A percentile compares a stretch with the other conserved stretches of the same genome.
Conservation (phyloP, 495 filamentous ascomycete genomes). For the Trypethelium eluteriae region DNA sequence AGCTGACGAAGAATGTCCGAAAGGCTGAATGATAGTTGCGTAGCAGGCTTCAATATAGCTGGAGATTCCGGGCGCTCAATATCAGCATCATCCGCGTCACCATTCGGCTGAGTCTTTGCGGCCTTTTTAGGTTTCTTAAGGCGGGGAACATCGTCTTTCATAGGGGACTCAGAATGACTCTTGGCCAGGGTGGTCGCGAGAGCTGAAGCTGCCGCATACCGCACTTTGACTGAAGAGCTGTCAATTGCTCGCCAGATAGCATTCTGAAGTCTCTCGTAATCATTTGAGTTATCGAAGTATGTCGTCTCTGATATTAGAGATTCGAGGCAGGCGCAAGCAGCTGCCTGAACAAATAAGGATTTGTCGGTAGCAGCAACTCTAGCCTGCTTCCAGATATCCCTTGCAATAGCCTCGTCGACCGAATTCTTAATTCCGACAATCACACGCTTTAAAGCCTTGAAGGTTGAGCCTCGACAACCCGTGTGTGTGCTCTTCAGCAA, state of each 20-base stretch:
- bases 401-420: slow-evolving; percentile 74
- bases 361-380: slow-evolving; percentile 75
- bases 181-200: slow-evolving; percentile 72
- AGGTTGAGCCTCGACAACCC: slow-evolving; percentile 75
- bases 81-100: slow-evolving; percentile 70
- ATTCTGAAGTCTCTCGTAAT: slow-evolving; percentile 78
- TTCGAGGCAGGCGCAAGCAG: slow-evolving; percentile 74
- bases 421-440: slow-evolving; percentile 62
- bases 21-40: slow-evolving; percentile 63
- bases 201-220: slow-evolving; percentile 82
- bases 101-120: slow-evolving; percentile 60
- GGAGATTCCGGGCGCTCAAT: slow-evolving; percentile 68
- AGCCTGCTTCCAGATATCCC: slow-evolving; percentile 90
- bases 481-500: slow-evolving; percentile 75
- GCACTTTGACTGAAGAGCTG: slow-evolving; percentile 59
- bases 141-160: slow-evolving; percentile 50
- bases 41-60: slow-evolving; percentile 59
- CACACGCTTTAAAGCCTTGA: slow-evolving; percentile 69
- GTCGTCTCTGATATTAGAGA: slow-evolving; percentile 59
- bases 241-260: slow-evolving; percentile 81
- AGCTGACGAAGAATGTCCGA: slow-evolving; percentile 73
- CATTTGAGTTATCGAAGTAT: slow-evolving; percentile 82
- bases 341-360: slow-evolving; percentile 68
- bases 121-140: slow-evolving; percentile 66
- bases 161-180: slow-evolving; percentile 59